phyloP scores from a whole-genome alignment of 371 early-diverging fungal species.

The Mortierella sp. region DNA sequence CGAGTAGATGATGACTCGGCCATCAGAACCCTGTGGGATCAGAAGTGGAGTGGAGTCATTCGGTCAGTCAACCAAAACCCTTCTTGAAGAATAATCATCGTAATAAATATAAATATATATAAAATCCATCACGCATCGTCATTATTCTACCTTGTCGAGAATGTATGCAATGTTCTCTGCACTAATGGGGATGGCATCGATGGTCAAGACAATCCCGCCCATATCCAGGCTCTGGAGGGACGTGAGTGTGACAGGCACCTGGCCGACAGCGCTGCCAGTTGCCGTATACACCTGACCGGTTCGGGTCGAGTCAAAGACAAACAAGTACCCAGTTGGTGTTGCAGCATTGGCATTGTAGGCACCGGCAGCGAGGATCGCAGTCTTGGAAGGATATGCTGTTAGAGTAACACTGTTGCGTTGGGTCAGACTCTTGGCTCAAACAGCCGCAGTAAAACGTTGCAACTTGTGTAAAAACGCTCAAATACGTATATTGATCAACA shows the following conservation, averaged over 20 bases:
- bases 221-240: conserved; percentile 31
- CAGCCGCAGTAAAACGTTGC: background rate
- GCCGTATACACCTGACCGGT: conserved; percentile 13
- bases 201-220: conserved; percentile 24
- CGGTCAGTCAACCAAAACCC: background rate
- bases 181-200: conserved; percentile 27
- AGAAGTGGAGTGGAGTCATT: background rate
- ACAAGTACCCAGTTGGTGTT: conserved; percentile 32
- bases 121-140: background rate
- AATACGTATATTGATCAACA: background rate
- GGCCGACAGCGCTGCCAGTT: background rate
- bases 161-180: conserved; percentile 34
- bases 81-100: background rate
- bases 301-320: conserved; percentile 35
- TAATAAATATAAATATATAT: background rate
- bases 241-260: conserved; percentile 4
- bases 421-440: background rate
- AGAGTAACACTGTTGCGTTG: conserved; percentile 13
- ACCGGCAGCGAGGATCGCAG: conserved; percentile 27
- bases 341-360: conserved; percentile 20
- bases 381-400: conserved; percentile 14
- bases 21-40: conserved; percentile 29
- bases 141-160: conserved; percentile 28
- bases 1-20: conserved; percentile 25
- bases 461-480: background rate